These are phyloP conservation scores for Periconia digitata DNA, from an alignment of 2,329 filamentous ascomycete genomes.

Conservation along the genomic window DNA sequence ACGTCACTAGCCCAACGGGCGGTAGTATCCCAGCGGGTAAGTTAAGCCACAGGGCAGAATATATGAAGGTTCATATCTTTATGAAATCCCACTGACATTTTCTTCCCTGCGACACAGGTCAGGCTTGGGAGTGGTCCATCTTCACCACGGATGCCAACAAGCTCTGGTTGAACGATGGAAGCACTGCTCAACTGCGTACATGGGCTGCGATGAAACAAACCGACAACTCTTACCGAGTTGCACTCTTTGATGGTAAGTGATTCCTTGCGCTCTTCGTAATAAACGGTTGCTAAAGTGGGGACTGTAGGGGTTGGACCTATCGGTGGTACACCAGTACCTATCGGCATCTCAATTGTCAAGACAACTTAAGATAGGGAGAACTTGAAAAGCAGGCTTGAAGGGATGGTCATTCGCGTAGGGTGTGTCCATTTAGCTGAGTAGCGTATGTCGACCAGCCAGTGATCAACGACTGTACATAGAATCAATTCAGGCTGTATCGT, in stretches of 20 bases:
- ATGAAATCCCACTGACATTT: too few species aligned
- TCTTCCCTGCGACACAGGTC: too few species aligned
- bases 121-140: slow-evolving; percentile 33
- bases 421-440: too few species aligned
- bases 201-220: slow-evolving; percentile 24
- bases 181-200: slow-evolving; percentile 23
- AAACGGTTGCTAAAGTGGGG: background rate
- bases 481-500: too few species aligned
- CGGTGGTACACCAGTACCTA: slow-evolving; percentile 5
- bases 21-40: slow-evolving; percentile 23
- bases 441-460: too few species aligned
- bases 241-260: slow-evolving; percentile 31
- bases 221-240: slow-evolving; percentile 17
- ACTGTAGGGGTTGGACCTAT: slow-evolving; percentile 12
- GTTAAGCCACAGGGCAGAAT: too few species aligned
- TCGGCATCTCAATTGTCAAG: slow-evolving; percentile 24
- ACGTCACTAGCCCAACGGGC: slow-evolving; percentile 23
- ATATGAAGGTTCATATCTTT: too few species aligned
- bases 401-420: too few species aligned
- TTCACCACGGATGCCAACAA: slow-evolving; percentile 31
- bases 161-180: slow-evolving; percentile 31
- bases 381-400: background rate
- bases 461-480: too few species aligned
- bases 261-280: background rate
- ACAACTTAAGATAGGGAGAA: background rate